Percentiles rank a stretch among this genome's conserved stretches.
These are phyloP conservation scores for Periglandula ipomoeae DNA, from an alignment of 2,329 filamentous ascomycete genomes.

Conservation along the genomic window DNA sequence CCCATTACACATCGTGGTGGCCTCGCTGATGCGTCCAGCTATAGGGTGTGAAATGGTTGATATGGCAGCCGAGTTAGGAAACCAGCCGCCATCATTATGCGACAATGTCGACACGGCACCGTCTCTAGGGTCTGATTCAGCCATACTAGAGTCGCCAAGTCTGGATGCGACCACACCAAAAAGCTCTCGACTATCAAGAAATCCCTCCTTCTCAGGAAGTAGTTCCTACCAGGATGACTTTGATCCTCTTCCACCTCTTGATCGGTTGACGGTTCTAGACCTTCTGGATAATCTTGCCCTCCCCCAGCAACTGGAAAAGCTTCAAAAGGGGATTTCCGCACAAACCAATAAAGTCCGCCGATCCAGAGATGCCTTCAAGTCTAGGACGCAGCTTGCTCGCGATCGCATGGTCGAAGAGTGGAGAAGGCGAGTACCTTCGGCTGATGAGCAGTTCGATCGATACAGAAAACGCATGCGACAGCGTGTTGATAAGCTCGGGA, in stretches of 20 bases:
- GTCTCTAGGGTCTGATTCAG: constrained; percentile 33
- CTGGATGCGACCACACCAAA: constrained; percentile 35
- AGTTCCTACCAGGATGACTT: constrained; percentile 84
- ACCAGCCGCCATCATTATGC: background rate
- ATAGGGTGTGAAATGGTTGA: background rate
- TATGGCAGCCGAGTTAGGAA: constrained; percentile 3
- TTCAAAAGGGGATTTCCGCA: constrained; percentile 71
- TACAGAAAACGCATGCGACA: constrained; percentile 81
- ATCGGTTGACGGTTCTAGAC: constrained; percentile 85
- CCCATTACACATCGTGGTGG: background rate
- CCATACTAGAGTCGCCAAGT: constrained; percentile 39
- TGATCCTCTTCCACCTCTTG: constrained; percentile 77
- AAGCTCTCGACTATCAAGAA: constrained; percentile 59
- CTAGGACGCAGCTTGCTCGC: constrained; percentile 67
- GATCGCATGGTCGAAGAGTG: constrained; percentile 89
- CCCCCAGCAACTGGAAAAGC: constrained; percentile 80
- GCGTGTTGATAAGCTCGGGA: constrained; percentile 79
- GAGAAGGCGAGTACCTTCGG: constrained; percentile 74
- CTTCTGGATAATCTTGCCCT: constrained; percentile 89
- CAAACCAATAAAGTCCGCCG: constrained; percentile 80
- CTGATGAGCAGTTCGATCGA: constrained; percentile 86
- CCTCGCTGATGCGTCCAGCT: background rate
- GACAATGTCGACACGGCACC: constrained; percentile 28
- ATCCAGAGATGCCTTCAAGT: constrained; percentile 72
- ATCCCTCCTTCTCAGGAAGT: constrained; percentile 72